Conservation (phyloP, 331 rosid genomes). For the Quercus phellos region DNA sequence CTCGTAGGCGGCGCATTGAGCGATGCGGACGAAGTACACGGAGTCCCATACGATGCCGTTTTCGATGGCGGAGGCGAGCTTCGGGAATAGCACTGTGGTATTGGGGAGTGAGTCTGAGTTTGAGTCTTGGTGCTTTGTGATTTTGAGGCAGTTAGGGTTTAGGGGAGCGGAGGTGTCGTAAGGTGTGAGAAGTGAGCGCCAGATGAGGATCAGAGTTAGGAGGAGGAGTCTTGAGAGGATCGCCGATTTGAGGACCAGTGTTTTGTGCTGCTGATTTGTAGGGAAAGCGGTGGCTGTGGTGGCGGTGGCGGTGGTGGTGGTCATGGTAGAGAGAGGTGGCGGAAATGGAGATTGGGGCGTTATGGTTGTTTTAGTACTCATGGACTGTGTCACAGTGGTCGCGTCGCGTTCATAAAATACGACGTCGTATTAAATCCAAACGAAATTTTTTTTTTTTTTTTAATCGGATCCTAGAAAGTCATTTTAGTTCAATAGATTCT, state of each 20-base stretch:
- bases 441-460: too few species aligned
- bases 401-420: too few species aligned
- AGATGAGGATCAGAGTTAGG: conserved; percentile 43
- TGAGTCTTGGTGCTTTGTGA: not conserved
- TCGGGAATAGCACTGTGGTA: conserved; percentile 26
- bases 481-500: too few species aligned
- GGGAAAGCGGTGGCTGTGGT: not conserved
- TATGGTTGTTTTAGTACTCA: too few species aligned
- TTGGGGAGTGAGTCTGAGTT: not conserved
- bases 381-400: too few species aligned
- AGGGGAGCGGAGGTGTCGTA: conserved; percentile 82
- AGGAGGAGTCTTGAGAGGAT: conserved; percentile 55
- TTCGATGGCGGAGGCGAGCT: conserved; percentile 47
- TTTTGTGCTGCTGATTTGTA: conserved; percentile 8
- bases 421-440: too few species aligned
- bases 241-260: conserved; percentile 49
- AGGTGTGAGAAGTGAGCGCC: conserved; percentile 51
- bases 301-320: not conserved
- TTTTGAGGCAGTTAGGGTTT: conserved; percentile 56
- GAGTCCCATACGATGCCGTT: conserved; percentile 83
- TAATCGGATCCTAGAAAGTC: too few species aligned
- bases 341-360: too few species aligned
- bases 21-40: conserved; percentile 61
- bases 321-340: not conserved
- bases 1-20: conserved; percentile 87